A percentile compares a stretch with the other conserved stretches of the same genome.
These are phyloP conservation scores for Solanum neorickii DNA, from an alignment of 257 asterid species.

Conservation along the genomic window DNA sequence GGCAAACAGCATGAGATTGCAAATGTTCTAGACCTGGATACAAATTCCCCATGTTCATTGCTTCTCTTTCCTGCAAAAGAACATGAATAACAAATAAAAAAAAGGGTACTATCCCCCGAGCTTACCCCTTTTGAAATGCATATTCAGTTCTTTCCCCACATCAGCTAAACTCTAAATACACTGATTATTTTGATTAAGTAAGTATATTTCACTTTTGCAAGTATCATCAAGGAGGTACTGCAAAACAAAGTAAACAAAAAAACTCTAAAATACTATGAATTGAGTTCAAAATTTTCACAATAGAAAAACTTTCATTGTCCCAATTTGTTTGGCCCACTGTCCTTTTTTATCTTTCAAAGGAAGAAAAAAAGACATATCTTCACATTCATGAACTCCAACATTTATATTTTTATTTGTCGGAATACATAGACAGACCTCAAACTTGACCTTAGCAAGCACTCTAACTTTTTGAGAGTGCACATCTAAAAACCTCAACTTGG, in stretches of 20 bases:
- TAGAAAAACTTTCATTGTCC: not conserved
- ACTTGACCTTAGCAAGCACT: not conserved
- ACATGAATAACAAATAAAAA: not conserved
- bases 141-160: not conserved
- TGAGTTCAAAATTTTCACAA: not conserved
- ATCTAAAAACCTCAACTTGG: too few species aligned
- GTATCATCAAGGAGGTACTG: not conserved
- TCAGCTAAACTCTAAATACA: not conserved
- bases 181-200: not conserved
- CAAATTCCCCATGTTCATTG: conserved; percentile 33
- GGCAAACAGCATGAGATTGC: conserved; percentile 51
- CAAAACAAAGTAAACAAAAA: not conserved
- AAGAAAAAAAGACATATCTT: not conserved
- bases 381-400: not conserved
- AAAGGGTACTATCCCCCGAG: not conserved
- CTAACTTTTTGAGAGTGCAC: too few species aligned
- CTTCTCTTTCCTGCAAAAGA: conserved; percentile 47
- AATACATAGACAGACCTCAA: not conserved
- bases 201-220: not conserved
- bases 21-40: conserved; percentile 52
- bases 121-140: not conserved
- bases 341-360: not conserved
- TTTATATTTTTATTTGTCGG: not conserved
- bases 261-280: not conserved
- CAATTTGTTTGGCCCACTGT: not conserved